Conservation (phyloP, 2,329 filamentous ascomycete species). For the Sclerotinia borealis region DNA sequence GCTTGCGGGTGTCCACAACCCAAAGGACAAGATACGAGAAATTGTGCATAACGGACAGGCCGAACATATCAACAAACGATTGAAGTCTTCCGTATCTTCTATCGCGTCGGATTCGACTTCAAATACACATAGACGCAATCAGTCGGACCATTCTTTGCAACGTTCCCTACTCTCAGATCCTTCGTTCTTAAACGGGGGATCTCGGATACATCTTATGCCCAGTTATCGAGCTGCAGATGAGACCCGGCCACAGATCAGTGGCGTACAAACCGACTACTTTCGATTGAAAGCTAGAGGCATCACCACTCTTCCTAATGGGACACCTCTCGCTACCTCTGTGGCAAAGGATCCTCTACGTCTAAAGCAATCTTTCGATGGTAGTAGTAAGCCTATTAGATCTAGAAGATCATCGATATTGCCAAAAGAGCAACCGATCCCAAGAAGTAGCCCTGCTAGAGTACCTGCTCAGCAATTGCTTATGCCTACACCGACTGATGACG, state of each 20-base stretch:
- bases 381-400: slow-evolving; percentile 20
- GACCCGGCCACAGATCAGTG: slow-evolving; percentile 25
- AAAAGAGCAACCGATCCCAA: slow-evolving; percentile 13
- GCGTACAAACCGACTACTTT: slow-evolving; percentile 34
- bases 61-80: slow-evolving; percentile 17
- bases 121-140: slow-evolving; percentile 21
- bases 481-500: slow-evolving; percentile 13
- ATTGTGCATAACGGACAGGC: slow-evolving; percentile 17
- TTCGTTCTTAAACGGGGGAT: slow-evolving; percentile 28
- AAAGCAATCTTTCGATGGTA: slow-evolving; percentile 26
- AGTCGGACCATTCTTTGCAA: slow-evolving; percentile 24
- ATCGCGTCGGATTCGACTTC: slow-evolving; percentile 16
- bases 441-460: slow-evolving; percentile 24
- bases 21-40: slow-evolving; percentile 16
- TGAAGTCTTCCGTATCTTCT: slow-evolving; percentile 17
- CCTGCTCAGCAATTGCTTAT: not conserved
- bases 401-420: slow-evolving; percentile 8
- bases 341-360: slow-evolving; percentile 22
- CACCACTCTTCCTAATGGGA: slow-evolving; percentile 28
- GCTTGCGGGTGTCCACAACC: slow-evolving; percentile 26
- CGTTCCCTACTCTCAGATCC: slow-evolving; percentile 30
- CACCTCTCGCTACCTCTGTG: slow-evolving; percentile 29
- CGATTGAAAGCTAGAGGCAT: slow-evolving; percentile 34
- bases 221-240: slow-evolving; percentile 24
- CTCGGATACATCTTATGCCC: slow-evolving; percentile 28